These are phyloP conservation scores for Umbellularia californica DNA, from an alignment of 164 flowering plant genomes.

Conservation along the genomic window DNA sequence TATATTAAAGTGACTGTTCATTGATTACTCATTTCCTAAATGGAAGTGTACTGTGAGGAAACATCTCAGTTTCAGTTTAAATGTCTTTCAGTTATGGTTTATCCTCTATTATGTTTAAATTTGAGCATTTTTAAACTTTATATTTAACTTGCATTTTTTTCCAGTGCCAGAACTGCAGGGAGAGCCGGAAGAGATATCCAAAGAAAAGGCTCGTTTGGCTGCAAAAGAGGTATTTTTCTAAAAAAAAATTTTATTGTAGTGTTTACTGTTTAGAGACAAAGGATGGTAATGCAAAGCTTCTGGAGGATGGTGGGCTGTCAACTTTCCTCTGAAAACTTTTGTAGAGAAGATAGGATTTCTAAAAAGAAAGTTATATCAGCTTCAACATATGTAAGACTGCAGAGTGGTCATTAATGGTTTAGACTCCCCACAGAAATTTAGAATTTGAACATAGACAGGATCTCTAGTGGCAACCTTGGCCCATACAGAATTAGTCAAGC, in stretches of 20 bases:
- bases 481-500: no score
- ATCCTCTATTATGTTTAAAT: background rate
- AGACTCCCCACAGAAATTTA: no score
- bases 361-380: no score
- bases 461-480: no score
- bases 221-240: conserved; percentile 63
- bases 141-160: background rate
- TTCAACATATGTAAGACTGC: no score
- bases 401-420: no score
- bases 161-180: conserved; percentile 95
- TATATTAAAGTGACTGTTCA: background rate
- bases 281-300: background rate
- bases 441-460: no score
- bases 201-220: conserved; percentile 89
- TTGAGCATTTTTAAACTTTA: background rate
- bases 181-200: conserved; percentile 91
- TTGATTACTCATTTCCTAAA: background rate
- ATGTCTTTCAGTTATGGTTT: no score
- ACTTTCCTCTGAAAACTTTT: no score
- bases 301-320: background rate
- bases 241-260: background rate
- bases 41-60: background rate
- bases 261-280: background rate
- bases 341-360: no score
- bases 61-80: background rate